Percentiles rank a stretch among this genome's conserved stretches.
These are phyloP conservation scores for Bullera alba DNA, from an alignment of 768 basidiomycete species.

Conservation along the genomic window DNA sequence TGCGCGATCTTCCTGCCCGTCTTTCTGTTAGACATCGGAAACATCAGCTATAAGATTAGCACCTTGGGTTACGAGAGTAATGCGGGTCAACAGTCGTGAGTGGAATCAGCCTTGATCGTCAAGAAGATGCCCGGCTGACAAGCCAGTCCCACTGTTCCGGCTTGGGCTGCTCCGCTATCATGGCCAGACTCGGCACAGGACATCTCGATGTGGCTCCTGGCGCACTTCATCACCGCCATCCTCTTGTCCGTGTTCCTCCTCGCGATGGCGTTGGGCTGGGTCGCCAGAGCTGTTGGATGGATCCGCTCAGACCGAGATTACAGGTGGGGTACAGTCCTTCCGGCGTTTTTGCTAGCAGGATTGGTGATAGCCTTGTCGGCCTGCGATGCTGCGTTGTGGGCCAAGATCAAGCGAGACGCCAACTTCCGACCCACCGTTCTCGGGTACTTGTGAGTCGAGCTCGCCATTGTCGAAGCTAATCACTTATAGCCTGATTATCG, in stretches of 20 bases:
- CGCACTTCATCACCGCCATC: background rate
- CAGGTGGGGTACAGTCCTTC: background rate
- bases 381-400: background rate
- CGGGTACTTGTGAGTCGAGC: conserved; percentile 26
- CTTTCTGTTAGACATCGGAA: too few relatives aligned
- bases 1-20: too few relatives aligned
- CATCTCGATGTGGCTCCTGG: background rate
- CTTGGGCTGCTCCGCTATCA: background rate
- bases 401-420: background rate
- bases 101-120: too few relatives aligned
- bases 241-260: background rate
- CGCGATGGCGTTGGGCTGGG: background rate
- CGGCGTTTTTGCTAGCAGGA: background rate
- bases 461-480: too few relatives aligned
- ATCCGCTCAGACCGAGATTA: too few relatives aligned
- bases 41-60: too few relatives aligned
- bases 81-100: too few relatives aligned
- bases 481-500: conserved; percentile 15
- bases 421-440: conserved; percentile 13
- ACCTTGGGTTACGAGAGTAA: too few relatives aligned
- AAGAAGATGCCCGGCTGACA: too few relatives aligned
- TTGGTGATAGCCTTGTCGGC: background rate
- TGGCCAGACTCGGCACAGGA: background rate
- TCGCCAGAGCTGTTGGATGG: background rate
- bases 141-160: too few relatives aligned